Evolutionary conservation across 1,284 basidiomycete species (phyloP), one percentile per base, ranked within the genome.

Genomic region (Athelia sp.): DNA sequence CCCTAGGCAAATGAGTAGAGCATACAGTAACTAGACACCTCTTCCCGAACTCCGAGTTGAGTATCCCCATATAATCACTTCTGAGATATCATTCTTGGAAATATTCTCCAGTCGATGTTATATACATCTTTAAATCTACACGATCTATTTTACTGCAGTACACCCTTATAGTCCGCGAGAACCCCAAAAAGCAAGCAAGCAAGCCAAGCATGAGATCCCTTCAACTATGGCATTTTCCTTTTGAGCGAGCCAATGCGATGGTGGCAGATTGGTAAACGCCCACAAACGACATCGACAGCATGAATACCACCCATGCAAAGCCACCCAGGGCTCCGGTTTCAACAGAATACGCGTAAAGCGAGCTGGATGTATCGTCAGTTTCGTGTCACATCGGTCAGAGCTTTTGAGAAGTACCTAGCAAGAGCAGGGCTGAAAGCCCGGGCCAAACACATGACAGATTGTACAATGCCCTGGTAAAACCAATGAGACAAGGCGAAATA

Each of bases 351-450:
- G 74, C 73, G 52, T 78, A 79, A 14, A 76, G 69, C 48, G 79
- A 77, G 59, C 81, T 84, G 44, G 40, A 45, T 2, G 19, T 8
- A 8, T n/a, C 4, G n/a, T 40, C n/a, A 40, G 36, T n/a, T 6
- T n/a, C 8, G 6, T 6, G 36, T 40, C n/a, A 4, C 19, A 9
- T 40, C 19, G 36, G 8, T 8, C 8, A 40, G 36, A n/a, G 6
- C 8, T 40, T n/a, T n/a, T 15, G 26, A 14, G 6, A 55, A 62
- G 31, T 43, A 81, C 80, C 79, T 81, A 45, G 79, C 76, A 49
- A 82, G 70, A 38, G 81, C 80, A 2, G 84, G 83, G 40, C 74
- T 71, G 48, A 84, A 62, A 1, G 82, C 76, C 32, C 84, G 76
- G 11, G 82, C 72, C 15, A 75, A 63, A 56, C 78, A 80, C 75